Evolutionary conservation across 2,329 filamentous ascomycete species (phyloP).

Genomic region (Bipolaris victoriae): DNA sequence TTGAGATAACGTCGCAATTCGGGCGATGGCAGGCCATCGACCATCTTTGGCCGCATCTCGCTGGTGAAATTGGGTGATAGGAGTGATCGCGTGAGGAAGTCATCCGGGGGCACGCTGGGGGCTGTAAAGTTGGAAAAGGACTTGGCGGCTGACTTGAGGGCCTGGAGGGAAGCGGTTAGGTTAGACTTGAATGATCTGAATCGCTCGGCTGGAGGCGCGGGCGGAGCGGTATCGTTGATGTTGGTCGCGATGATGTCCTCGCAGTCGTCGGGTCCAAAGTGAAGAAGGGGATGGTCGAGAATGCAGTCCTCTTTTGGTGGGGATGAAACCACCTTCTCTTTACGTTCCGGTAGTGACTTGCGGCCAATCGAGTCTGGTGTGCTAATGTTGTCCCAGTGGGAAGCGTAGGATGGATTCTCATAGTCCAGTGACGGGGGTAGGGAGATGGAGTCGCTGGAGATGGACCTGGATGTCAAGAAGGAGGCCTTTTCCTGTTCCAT

Average conservation of each 20-base stretch:
- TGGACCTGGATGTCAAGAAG: slow-evolving; percentile 52
- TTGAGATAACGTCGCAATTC: slow-evolving; percentile 67
- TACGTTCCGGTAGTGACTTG: slow-evolving; percentile 46
- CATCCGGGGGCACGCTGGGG: slow-evolving; percentile 60
- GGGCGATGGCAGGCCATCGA: slow-evolving; percentile 60
- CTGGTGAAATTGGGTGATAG: slow-evolving; percentile 64
- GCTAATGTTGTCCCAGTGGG: slow-evolving; percentile 47
- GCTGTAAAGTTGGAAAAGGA: slow-evolving; percentile 66
- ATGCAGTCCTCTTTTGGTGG: slow-evolving; percentile 60
- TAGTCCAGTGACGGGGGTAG: slow-evolving; percentile 52
- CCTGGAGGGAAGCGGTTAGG: slow-evolving; percentile 66
- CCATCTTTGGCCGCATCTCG: slow-evolving; percentile 64
- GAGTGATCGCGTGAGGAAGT: slow-evolving; percentile 65
- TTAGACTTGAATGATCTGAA: slow-evolving; percentile 67
- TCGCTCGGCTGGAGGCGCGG: slow-evolving; percentile 37
- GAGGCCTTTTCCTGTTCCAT: slow-evolving; percentile 53
- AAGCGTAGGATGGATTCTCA: slow-evolving; percentile 56
- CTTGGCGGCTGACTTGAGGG: slow-evolving; percentile 65
- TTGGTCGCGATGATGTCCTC: slow-evolving; percentile 43
- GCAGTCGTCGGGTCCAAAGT: slow-evolving; percentile 45
- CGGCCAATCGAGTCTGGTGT: slow-evolving; percentile 43
- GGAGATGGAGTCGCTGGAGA: slow-evolving; percentile 65
- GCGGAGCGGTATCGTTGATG: slow-evolving; percentile 29
- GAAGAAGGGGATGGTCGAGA: slow-evolving; percentile 63
- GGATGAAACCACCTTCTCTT: slow-evolving; percentile 55